Evolutionary conservation across 2,329 filamentous ascomycete genomes (phyloP), one percentile per base, ranked within the genome.

Genomic region (Aotearoamyces nothofagi): DNA sequence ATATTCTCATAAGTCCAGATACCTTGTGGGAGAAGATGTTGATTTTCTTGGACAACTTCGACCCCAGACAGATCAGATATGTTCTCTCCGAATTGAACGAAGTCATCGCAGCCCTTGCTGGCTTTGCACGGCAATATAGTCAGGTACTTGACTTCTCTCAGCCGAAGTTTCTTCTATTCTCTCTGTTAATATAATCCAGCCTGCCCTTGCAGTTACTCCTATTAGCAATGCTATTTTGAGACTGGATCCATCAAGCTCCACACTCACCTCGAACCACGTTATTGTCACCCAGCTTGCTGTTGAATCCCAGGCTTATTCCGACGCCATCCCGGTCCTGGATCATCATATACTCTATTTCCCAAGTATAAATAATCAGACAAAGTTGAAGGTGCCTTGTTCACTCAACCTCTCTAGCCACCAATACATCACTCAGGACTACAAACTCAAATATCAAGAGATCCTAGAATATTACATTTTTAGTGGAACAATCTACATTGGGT

Each of bases 291-390:
- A 60, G 23, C 47, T 74, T 8, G 76, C 77, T 24, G 42, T 66
- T 27, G 56, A 65, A 29, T 60, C 63, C 17, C 53, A 66, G 39
- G 53, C 53, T 22, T 65, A 69, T 33, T 57, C 60, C 9, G 59
- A 63, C 14, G 70, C 66, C 2, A 54, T 78, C 4, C 62, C 62
- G 3, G 58, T 82, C 7, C 55, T 84, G 15, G 64, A 78, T 40
- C 70, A 67, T 34, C 60, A 68, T 30, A 71, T 81, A 33, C 63
- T 78, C 34, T 77, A 72, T 40, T 75, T 73, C 34, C 74, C 78
- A 0, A 56, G 55, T 28, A 56, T 58, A 45, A 44, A 39, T 4
- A 47, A 47, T 26, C 45, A 51, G 27, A 45, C 30, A 37, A 51
- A 28, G 38, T 42, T 30, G 26, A 55, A 50, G 26, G 44, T 51